Evolutionary conservation across 192 early-diverging fungal species (phyloP), one percentile per base, ranked within the genome.

Genomic region (Coemansia sp.): DNA sequence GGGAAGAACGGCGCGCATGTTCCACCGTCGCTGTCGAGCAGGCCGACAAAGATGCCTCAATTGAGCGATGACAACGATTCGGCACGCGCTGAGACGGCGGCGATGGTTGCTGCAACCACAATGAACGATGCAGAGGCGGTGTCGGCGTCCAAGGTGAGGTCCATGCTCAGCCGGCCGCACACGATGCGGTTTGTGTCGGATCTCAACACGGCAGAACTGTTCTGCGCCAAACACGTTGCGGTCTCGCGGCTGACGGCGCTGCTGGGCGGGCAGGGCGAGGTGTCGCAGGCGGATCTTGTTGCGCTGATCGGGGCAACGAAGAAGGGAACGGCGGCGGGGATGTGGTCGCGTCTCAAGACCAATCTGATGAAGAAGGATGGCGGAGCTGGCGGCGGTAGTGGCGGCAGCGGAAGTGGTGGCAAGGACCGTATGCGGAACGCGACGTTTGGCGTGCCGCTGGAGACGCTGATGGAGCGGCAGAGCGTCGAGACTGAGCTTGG

Each of bases 361-460:
- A 82, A 85, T 8, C 66, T 81, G 70, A 87, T 86, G 60, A 91
- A 88, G 72, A 78, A 78, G 65, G 80, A 78, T 49, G 76, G 67
- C 65, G 32, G 51, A n/a, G 63, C 65, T 12, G 63, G 51, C 46
- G 62, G 67, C 8, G 72, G 72, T 37, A 51, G 43, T 11, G 52
- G 61, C 41, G 51, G 57, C 4, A 37, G 43, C 19, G 42, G 61
- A 4, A 60, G 48, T 21, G 63, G 66, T 41, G 66, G 64, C 22
- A 83, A 83, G 61, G 80, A 83, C 45, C 80, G 72, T 26, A 72
- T 78, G 75, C 68, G 80, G 61, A 89, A 87, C 49, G 93, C 92
- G 3, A 98, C 94, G 0, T 99, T 99, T 86, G 95, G 95, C 48
- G 92, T 94, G 6, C 86, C 92, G 5, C 77, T 99, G 21, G 95